These are phyloP conservation scores for Xylariaceae sp. DNA, from an alignment of 2,329 filamentous ascomycete species.

Conservation along the genomic window DNA sequence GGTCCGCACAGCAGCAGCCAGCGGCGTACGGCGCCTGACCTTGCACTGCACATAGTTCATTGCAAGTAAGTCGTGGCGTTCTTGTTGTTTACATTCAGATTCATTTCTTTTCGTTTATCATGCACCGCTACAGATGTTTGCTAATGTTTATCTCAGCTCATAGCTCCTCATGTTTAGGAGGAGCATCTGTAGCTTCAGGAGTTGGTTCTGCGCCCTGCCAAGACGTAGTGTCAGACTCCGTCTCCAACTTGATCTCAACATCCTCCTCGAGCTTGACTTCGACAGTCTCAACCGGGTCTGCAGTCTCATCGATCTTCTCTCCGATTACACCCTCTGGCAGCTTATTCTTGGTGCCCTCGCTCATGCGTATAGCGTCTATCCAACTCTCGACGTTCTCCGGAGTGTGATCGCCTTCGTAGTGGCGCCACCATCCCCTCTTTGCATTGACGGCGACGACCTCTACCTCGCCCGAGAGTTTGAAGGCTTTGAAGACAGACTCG, in stretches of 20 bases:
- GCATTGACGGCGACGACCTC: constrained; percentile 81
- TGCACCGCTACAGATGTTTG: constrained; percentile 6
- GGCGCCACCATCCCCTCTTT: constrained; percentile 81
- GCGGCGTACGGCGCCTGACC: no score
- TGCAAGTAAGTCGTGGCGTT: no score
- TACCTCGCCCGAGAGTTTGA: constrained; percentile 58
- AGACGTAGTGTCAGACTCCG: constrained; percentile 22
- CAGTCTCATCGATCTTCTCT: constrained; percentile 33
- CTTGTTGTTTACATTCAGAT: not conserved
- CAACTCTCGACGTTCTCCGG: constrained; percentile 68
- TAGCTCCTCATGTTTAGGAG: constrained; percentile 45
- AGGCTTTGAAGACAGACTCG: constrained; percentile 48
- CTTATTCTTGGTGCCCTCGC: constrained; percentile 77
- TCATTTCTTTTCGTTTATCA: constrained; percentile 4
- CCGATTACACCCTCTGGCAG: constrained; percentile 58
- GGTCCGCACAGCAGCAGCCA: no score
- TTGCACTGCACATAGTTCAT: no score
- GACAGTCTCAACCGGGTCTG: constrained; percentile 41
- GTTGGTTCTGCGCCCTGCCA: constrained; percentile 30
- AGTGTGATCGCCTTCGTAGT: constrained; percentile 60
- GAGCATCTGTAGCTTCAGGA: constrained; percentile 27
- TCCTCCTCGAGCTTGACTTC: constrained; percentile 32
- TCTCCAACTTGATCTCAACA: constrained; percentile 26
- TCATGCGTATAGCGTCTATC: constrained; percentile 88
- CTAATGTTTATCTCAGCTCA: constrained; percentile 24